Evolutionary conservation across 2,329 filamentous ascomycete genomes (phyloP), one percentile per base, ranked within the genome.

Genomic region (Aspergillus jensenii): DNA sequence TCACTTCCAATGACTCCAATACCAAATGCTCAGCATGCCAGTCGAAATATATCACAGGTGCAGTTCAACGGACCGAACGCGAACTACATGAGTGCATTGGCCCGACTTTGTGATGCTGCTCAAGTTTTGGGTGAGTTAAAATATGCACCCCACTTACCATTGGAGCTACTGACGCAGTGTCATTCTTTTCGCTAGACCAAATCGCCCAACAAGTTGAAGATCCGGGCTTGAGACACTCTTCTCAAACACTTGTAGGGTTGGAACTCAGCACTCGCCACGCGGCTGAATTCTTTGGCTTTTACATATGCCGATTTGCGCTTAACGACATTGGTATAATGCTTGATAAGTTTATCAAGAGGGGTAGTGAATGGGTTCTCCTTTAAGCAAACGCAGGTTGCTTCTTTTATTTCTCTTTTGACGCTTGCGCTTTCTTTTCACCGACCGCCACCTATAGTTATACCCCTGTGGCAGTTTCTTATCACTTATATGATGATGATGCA

Each of bases 201-300:
- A 93, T 98, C 74, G 91, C 93, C 53, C 90, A 93, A 64, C 93
- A 97, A 79, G 92, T 97, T 47, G 93, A 97, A 72, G 93, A 98
- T 71, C 93, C 93, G 6, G 93, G 93, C 9, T 84, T 98, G 55
- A 90, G 90, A 66, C 91, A 95, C 75, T 92, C 91, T 17, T 93
- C 93, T 66, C 92, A 91, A 68, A 98, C 95, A 8, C 93, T 97
- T 71, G 93, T 99, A 53, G 95, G 95, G 9, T 84, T 99, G 35
- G 95, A 99, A 76, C 84, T 99, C 41, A 95, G 91, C 72, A 92
- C 92, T 37, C 86, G 93, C 41, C 93, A 97, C 74, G 95, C 93
- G 7, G 91, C 93, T 35, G 95, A 99, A 76, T 99, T 99, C 76
- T 99, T 99, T 73, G 93, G 89, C 15, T 97, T 99, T 75, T 98